phyloP scores from a whole-genome alignment of 148 eudicot species.

The Camellia sinensis region DNA sequence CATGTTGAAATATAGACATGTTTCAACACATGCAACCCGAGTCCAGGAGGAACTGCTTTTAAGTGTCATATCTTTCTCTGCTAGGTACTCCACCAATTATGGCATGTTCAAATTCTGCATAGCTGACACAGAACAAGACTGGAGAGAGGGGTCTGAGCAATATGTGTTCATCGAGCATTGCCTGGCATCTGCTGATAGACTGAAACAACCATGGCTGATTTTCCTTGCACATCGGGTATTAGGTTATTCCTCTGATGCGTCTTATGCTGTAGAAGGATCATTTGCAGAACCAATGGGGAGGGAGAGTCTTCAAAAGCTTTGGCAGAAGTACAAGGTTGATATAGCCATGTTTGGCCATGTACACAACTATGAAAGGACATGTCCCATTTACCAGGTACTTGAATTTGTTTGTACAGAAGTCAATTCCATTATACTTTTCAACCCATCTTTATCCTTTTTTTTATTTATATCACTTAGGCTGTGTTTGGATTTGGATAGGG shows the following conservation, averaged over 20 bases:
- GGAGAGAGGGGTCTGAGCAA: conserved; percentile 68
- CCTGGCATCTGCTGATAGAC: conserved; percentile 54
- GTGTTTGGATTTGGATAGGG: neutral
- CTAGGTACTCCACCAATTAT: conserved; percentile 72
- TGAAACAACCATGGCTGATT: conserved; percentile 65
- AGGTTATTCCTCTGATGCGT: conserved; percentile 51
- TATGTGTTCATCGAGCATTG: conserved; percentile 59
- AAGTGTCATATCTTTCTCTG: neutral
- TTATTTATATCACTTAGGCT: too few species aligned
- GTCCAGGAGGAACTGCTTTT: neutral
- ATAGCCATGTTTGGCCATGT: conserved; percentile 83
- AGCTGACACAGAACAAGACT: conserved; percentile 67
- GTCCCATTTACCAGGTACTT: conserved; percentile 80
- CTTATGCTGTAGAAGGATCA: conserved; percentile 48
- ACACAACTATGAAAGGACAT: conserved; percentile 80
- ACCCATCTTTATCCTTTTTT: neutral
- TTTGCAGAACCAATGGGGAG: conserved; percentile 75
- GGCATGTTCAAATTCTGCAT: conserved; percentile 73
- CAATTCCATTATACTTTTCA: neutral
- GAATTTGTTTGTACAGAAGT: neutral
- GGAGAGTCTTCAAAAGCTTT: conserved; percentile 74
- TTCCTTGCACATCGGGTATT: conserved; percentile 64
- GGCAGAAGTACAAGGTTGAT: conserved; percentile 90
- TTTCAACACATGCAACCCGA: neutral
- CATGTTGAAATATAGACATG: neutral